These are phyloP conservation scores for Starmerella floricola DNA, from an alignment of 805 yeast genomes.

Conservation along the genomic window DNA sequence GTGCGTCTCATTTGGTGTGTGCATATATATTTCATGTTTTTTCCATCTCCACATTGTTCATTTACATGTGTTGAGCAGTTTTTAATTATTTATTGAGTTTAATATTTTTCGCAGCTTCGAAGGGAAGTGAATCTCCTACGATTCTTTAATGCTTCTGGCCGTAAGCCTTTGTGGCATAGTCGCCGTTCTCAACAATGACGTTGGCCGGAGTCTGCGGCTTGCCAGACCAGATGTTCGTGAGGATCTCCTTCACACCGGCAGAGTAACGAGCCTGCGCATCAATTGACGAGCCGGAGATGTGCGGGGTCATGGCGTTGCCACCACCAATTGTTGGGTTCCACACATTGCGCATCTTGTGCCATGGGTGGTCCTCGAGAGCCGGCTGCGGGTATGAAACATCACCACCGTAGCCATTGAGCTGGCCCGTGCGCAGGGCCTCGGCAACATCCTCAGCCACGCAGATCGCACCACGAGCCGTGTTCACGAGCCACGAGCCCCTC, in stretches of 20 bases:
- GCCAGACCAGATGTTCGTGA: conserved; percentile 49
- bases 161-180: conserved; percentile 61
- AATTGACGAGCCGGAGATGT: conserved; percentile 64
- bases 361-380: conserved; percentile 63
- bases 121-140: background rate
- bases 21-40: background rate
- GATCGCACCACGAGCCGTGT: conserved; percentile 77
- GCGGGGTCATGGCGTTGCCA: conserved; percentile 70
- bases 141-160: conserved; percentile 32
- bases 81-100: background rate
- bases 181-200: conserved; percentile 57
- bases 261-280: conserved; percentile 73
- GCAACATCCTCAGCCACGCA: conserved; percentile 63
- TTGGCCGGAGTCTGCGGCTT: conserved; percentile 70
- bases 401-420: conserved; percentile 69
- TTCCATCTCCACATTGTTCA: too few species aligned
- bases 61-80: too few species aligned
- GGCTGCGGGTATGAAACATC: conserved; percentile 85
- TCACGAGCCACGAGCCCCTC: conserved; percentile 59
- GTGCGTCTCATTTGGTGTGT: background rate
- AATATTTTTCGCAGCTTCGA: too few species aligned
- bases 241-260: conserved; percentile 52
- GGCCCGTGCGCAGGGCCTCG: conserved; percentile 56
- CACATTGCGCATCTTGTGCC: conserved; percentile 53
- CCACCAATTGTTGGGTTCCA: conserved; percentile 41